Base-by-base conservation (phyloP, 208 protist genomes). In the Trypanosoma mega region DNA sequence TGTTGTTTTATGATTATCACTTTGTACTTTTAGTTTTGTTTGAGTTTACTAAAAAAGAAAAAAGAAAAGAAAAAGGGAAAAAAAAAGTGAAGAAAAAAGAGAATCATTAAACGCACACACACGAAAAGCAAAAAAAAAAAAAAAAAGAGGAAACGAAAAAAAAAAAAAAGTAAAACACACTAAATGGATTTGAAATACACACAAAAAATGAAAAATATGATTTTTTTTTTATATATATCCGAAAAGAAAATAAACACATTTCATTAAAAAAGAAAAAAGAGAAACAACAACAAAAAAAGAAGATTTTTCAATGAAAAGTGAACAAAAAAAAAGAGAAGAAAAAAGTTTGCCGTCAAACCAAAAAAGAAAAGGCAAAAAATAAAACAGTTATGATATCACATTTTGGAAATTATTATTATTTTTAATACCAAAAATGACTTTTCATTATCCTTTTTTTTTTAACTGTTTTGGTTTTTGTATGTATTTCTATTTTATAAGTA, bases 271-370 rank as follows among this genome's bases (percentile, higher is more conserved):
- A 18, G 24, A 18, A 26, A 59, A 16, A 56, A 34, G 48, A 49
- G 1, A 51, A 50, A 39, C 21, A 53, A 51, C 57, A 39, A 59
- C 8, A 49, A 48, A 49, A 68, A 57, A 58, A 18, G 24, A 18
- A 26, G 18, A 12, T 49, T 23, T 48, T 34, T 1, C 37, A 50
- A 50, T 33, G 45, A 51, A 68, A 50, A 59, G 9, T 37, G 33
- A 37, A 68, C 44, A 58, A 34, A 41, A 67, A 58, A 49, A 59
- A 24, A 41, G 45, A 39, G 12, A 39, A 39, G 12, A 39, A 39
- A 39, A 39, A 39, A 16, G 34, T 39, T 6, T 39, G 34, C 34
- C 34, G 34, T 39, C 12, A 39, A 12, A 39, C 6, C 6, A 39
- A 39, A 39, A 39, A 39, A 29, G 12, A 23, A 23, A 29, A 30